Base-by-base conservation (phyloP, 768 basidiomycete genomes). In the Gymnopilus dilepis region DNA sequence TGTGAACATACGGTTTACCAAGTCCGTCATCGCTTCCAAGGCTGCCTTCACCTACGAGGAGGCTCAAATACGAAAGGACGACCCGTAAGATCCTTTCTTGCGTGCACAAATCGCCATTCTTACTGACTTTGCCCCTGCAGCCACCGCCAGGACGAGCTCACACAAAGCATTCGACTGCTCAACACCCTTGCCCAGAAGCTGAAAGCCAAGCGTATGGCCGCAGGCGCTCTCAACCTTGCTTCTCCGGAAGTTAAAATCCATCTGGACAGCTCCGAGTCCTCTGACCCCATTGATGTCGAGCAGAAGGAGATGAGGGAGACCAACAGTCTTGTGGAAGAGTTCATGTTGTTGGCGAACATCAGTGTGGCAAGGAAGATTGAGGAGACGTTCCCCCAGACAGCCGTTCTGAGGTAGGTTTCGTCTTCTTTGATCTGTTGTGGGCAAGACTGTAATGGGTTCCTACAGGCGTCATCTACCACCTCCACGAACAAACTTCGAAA, bases 181-280 rank as follows among this genome's bases (percentile, higher is more conserved):
- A 98, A 99, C 72, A 70, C 80, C 0, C 83, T 99, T 6, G 96
- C 97, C 0, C 84, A 84, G 72, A 92, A 96, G 68, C 82, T 99
- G 56, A 93, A 87, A 70, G 90, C 86, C 5, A 84, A 83, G 28
- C 85, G 97, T 17, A 98, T 99, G 94, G 87, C 84, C 17, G 95
- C 95, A 0, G 97, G 97, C n/a, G 97, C 97, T 9, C 84, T 99
- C 40, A 98, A 99, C 61, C 88, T 99, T 22, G 97, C 97, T 0
- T 99, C 97, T 0, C 97, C 97, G 0, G 97, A 99, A 80, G 92
- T 99, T 74, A 98, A 96, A 74, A 98, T 99, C 63, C 89, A 98
- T 66, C 81, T 99, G 15, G 94, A 97, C 69, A 94, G 91, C 65
- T 82, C 95, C 1, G 97, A 99, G 73, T 93, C 92, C 0, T 91